These are phyloP conservation scores for Atkinsonella hypoxylon DNA, from an alignment of 2,329 filamentous ascomycete species.

Conservation along the genomic window DNA sequence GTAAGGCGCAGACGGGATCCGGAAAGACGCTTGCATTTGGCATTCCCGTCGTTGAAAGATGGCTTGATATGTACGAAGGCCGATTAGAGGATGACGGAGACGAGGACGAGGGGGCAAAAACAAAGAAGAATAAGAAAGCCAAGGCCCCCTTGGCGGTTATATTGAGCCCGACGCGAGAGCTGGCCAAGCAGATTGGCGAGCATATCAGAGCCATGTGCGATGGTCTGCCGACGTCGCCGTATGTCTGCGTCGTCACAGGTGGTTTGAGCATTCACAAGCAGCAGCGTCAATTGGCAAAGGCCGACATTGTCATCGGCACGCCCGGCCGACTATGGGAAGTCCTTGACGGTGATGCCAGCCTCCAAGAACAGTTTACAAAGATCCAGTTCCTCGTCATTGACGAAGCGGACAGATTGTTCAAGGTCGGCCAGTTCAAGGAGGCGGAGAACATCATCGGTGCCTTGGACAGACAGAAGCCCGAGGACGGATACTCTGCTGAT, in stretches of 20 bases:
- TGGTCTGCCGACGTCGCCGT: slow-evolving; percentile 47
- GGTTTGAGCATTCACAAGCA: slow-evolving; percentile 94
- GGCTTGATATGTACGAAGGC: slow-evolving; percentile 41
- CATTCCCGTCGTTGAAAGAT: slow-evolving; percentile 82
- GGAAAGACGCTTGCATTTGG: slow-evolving; percentile 94
- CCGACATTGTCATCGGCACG: slow-evolving; percentile 87
- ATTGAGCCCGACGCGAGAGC: slow-evolving; percentile 80
- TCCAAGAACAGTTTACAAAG: slow-evolving; percentile 58
- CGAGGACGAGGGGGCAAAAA: slow-evolving; percentile 1
- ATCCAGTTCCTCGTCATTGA: slow-evolving; percentile 82
- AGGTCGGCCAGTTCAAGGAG: slow-evolving; percentile 91
- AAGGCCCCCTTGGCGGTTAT: slow-evolving; percentile 61
- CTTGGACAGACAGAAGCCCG: slow-evolving; percentile 60
- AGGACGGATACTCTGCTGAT: slow-evolving; percentile 34
- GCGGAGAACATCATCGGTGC: slow-evolving; percentile 76
- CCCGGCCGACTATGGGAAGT: slow-evolving; percentile 93
- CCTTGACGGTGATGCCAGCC: slow-evolving; percentile 58
- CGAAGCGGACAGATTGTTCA: slow-evolving; percentile 84
- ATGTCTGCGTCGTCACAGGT: slow-evolving; percentile 81
- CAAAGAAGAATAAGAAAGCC: slow-evolving; percentile 11
- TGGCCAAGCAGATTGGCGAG: slow-evolving; percentile 81
- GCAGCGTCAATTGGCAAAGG: slow-evolving; percentile 67
- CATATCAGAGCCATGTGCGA: slow-evolving; percentile 69
- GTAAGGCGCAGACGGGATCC: slow-evolving; percentile 91
- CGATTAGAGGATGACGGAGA: slow-evolving; percentile 18